Evolutionary conservation across 2,329 filamentous ascomycete species (phyloP), one percentile per base, ranked within the genome.

Genomic region (Lecanosticta acicola): DNA sequence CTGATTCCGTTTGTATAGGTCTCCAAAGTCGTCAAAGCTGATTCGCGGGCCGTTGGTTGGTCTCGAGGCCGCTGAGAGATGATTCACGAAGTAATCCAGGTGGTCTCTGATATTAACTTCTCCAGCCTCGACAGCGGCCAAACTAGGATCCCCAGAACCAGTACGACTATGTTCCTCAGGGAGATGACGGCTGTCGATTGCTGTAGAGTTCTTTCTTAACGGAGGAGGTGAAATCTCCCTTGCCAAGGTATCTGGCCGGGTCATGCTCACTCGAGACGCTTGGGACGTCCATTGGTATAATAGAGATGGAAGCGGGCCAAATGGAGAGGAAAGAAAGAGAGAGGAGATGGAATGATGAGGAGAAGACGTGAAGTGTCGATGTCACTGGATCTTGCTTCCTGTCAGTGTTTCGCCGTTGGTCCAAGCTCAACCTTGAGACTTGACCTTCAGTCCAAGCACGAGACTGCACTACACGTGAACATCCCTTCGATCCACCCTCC

Each of bases 51-150:
- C 43, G 7, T 44, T 40, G 7, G 46, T 43, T 9, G 59, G 46
- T 18, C 57, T 51, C 10, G 62, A 59, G 3, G 61, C 61, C 33
- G 59, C 50, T 14, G 59, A 54, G 2, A 78, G 62, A 37, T 69
- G 69, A 5, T 63, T 53, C 18, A 68, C 68, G 56, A 78, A 75
- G 53, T 74, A 73, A 2, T 60, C 56, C 2, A 78, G 62, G 50
- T 76, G 74, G 43, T 79, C 66, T 3, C 64, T 57, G n/a, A 77
- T 67, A 32, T 66, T 54, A 4, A 68, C 63, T 53, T 72, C 54
- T 7, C 75, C 76, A 32, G 76, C 74, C 65, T 79, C 75, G 3
- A 79, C 69, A 11, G 71, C 70, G 16, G 75, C 73, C 20, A 58
- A 34, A 34, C 50, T 57, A 18, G 58, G 54, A 13, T 43, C 45